These are phyloP conservation scores for Daldinia loculata DNA, from an alignment of 495 filamentous ascomycete species.

Conservation along the genomic window DNA sequence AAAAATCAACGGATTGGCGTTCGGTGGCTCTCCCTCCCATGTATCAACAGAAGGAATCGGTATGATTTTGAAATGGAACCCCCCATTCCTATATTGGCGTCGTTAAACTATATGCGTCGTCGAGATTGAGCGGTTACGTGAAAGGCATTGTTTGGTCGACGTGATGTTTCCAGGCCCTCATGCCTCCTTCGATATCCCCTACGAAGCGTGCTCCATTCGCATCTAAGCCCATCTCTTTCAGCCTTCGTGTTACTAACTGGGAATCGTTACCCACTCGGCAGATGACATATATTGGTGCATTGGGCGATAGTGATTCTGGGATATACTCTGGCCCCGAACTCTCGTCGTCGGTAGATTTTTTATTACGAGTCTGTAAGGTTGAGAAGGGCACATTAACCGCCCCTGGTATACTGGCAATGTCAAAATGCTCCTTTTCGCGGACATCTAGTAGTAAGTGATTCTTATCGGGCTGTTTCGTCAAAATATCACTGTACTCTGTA, in stretches of 20 bases:
- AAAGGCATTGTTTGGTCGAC: conserved; percentile 77
- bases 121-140: conserved; percentile 58
- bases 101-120: conserved; percentile 14
- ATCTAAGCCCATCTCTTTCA: conserved; percentile 74
- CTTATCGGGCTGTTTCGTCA: conserved; percentile 35
- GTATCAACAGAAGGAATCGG: conserved; percentile 43
- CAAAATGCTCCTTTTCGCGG: conserved; percentile 82
- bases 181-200: conserved; percentile 81
- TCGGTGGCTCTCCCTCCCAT: conserved; percentile 45
- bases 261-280: conserved; percentile 92
- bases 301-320: conserved; percentile 45
- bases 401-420: conserved; percentile 75
- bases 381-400: conserved; percentile 83
- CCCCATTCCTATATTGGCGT: conserved; percentile 32
- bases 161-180: conserved; percentile 82
- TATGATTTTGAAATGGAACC: conserved; percentile 42
- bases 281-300: conserved; percentile 72
- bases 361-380: conserved; percentile 53
- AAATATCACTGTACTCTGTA: conserved; percentile 57
- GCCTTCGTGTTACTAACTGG: conserved; percentile 74
- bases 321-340: conserved; percentile 53
- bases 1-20: conserved; percentile 42
- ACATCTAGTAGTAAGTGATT: conserved; percentile 79
- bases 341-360: conserved; percentile 36
- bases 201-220: conserved; percentile 65